A percentile compares a stretch with the other conserved stretches of the same genome.
Evolutionary conservation across 805 yeast species (phyloP).

Genomic region (Schwanniomyces occidentalis): DNA sequence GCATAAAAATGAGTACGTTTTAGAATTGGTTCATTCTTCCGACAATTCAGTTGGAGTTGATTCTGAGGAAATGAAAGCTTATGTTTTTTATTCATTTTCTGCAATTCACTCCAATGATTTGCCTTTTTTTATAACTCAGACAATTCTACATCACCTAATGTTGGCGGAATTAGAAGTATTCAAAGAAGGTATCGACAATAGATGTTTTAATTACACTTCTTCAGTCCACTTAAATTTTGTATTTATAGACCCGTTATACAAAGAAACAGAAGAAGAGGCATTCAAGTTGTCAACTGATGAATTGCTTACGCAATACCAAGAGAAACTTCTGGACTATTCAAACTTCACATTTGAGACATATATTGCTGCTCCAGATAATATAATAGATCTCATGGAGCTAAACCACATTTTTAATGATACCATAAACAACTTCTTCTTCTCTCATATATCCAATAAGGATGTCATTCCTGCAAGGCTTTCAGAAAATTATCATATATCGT

Average conservation of each 20-base stretch:
- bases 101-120: constrained; percentile 57
- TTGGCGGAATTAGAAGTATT: constrained; percentile 21
- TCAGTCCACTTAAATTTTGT: constrained; percentile 1
- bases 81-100: constrained; percentile 40
- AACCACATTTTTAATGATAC: neutral
- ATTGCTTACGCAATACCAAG: neutral
- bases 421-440: neutral
- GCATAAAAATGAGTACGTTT: constrained; percentile 22
- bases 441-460: constrained; percentile 2
- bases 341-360: neutral
- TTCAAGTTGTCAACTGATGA: neutral
- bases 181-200: neutral
- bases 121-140: constrained; percentile 61
- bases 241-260: constrained; percentile 1
- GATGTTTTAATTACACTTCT: neutral
- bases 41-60: constrained; percentile 48
- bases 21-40: constrained; percentile 39
- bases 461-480: neutral
- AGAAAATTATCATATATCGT: neutral
- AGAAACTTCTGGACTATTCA: neutral
- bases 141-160: constrained; percentile 31
- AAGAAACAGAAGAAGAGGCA: neutral
- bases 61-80: constrained; percentile 37
- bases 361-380: neutral
- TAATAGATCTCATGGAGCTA: neutral